Base-by-base conservation (phyloP, 192 early-diverging fungal species). In the Polychytrium aggregatum region DNA sequence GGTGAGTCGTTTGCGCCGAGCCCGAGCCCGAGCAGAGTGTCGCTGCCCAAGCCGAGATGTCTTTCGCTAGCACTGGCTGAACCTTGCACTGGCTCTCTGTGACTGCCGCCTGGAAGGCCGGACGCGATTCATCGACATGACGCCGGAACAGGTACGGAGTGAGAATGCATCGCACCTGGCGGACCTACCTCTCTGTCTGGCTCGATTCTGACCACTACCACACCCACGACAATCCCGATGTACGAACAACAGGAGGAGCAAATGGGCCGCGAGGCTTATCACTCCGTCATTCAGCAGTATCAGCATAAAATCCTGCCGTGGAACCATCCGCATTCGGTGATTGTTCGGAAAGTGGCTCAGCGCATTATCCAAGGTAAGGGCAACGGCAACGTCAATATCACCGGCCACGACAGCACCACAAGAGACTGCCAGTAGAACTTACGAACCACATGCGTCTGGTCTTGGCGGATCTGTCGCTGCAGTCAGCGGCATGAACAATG, bases 291-390 rank as follows among this genome's bases (percentile, higher is more conserved):
- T 70, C 9, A 21, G 0, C 60, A 84, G 59, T 90, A 78, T 60
- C 49, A 68, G 1, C 16, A 64, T 20, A 64, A 63, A n/a, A 74
- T 98, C n/a, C 55, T 93, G 27, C 82, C 90, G 2, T 28, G 52
- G 0, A 64, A 64, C 34, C 82, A 86, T 45, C 75, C 80, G 1
- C 65, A 70, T 28, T 70, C 81, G 4, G 8, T 39, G 9, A 77
- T 80, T 46, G 91, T 92, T n/a, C 54, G 63, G 8, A 50, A 67
- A 11, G 82, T 98, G 0, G 87, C 86, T 11, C 31, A 57, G 38
- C 65, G 80, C 8, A 58, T 98, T 22, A 79, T 98, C 24, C 46
- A 41, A 37, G 87, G 79, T 24, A 69, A 74, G 0, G 20, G 45
- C 1, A n/a, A n/a, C n/a, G n/a, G n/a, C n/a, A n/a, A n/a, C n/a